A percentile compares a stretch with the other conserved stretches of the same genome.
phyloP scores from a whole-genome alignment of 768 basidiomycete genomes.

The Tylopilus sp. region DNA sequence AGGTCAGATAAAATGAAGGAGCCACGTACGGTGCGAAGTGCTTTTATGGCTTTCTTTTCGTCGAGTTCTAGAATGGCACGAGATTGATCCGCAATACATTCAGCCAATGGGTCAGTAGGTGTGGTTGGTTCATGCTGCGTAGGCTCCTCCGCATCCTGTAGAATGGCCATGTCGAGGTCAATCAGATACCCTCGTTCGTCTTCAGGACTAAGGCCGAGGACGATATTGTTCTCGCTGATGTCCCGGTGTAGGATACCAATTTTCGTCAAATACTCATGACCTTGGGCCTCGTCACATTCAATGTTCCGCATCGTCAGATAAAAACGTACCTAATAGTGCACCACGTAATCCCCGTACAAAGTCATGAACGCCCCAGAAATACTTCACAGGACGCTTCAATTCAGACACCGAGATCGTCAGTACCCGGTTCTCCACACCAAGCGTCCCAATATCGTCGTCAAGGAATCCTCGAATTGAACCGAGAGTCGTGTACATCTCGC shows the following conservation, averaged over 20 bases:
- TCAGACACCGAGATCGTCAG: neutral
- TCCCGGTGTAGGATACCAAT: too few species aligned
- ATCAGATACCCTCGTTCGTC: slow-evolving; percentile 25
- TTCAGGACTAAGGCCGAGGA: neutral
- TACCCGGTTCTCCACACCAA: neutral
- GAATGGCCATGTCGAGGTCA: slow-evolving; percentile 26
- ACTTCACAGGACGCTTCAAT: neutral
- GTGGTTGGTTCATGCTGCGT: too few species aligned
- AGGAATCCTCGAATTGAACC: neutral
- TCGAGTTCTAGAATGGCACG: neutral
- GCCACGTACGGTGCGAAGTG: neutral
- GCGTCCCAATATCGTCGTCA: neutral
- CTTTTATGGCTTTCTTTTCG: neutral
- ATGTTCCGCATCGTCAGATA: too few species aligned
- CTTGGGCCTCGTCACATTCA: neutral
- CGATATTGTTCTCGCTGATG: neutral
- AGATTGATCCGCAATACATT: neutral
- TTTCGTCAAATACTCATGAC: neutral
- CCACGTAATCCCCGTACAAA: neutral
- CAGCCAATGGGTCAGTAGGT: neutral
- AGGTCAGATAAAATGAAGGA: too few species aligned
- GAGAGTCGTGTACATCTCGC: neutral
- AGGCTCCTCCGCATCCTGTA: neutral
- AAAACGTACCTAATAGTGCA: neutral
- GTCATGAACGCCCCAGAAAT: slow-evolving; percentile 2